Evolutionary conservation across 2,329 filamentous ascomycete species (phyloP), one percentile per base, ranked within the genome.

Genomic region (Alternaria infectoria): DNA sequence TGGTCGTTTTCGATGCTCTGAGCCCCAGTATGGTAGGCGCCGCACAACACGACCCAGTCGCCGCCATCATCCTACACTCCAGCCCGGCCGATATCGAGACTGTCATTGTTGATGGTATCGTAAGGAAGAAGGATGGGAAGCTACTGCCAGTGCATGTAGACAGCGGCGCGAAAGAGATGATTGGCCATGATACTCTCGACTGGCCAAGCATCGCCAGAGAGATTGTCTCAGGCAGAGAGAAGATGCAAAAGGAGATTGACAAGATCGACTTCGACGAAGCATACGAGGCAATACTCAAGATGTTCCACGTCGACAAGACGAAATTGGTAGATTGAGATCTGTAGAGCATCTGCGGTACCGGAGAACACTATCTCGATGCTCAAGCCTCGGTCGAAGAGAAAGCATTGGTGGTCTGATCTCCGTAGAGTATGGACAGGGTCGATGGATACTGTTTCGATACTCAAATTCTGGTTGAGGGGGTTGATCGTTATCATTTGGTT

Each of bases 1-100:
- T 87, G 0, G 76, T 85, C 3, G 75, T 87, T 0, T 86, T 85
- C 54, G 82, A 85, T 63, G 77, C 75, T 1, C 45, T 74, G 17
- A 81, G 76, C 49, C 79, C 82, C 2, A 73, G 67, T 3, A 83
- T 85, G 81, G 71, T 83, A 2, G 79, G 77, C 57, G 81, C 74
- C 3, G 79, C 75, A 7, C 74, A 81, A 50, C 75, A 82, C 40
- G 79, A 84, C 63, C 81, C 82, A 1, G 71, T 84, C 11, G 79
- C 79, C 4, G 81, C 82, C 4, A 71, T 84, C n/a, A 77, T 84
- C 4, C 57, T 83, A 36, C 81, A 85, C 68, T 80, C 78, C 21
- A 76, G 73, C 30, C 73, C 78, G 5, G 70, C 73, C 3, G 83
- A 85, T 72, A 75, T 85, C 4, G 80, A 82, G 15, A 79, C 70